phyloP scores from a whole-genome alignment of 2,329 filamentous ascomycete genomes.

The Remersonia thermophila region DNA sequence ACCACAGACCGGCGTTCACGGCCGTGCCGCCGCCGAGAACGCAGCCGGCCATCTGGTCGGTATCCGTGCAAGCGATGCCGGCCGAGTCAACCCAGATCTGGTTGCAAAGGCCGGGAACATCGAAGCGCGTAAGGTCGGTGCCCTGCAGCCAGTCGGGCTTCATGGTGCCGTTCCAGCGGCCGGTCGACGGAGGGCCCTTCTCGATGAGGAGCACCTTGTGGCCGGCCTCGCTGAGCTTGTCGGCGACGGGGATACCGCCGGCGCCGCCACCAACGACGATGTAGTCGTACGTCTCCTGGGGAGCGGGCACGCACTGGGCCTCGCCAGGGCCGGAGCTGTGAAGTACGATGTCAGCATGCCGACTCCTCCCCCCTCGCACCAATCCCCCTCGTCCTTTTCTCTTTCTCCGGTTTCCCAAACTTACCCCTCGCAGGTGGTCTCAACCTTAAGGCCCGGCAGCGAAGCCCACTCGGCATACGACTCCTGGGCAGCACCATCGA shows the following conservation, averaged over 20 bases:
- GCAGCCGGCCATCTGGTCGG: conserved; percentile 62
- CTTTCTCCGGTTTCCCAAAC: not conserved
- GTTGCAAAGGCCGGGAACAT: conserved; percentile 60
- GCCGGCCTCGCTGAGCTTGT: conserved; percentile 51
- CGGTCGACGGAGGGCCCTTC: conserved; percentile 48
- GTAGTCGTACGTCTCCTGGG: conserved; percentile 40
- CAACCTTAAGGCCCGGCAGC: conserved; percentile 27
- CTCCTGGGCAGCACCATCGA: conserved; percentile 27
- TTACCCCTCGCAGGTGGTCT: conserved; percentile 14
- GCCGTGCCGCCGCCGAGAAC: conserved; percentile 56
- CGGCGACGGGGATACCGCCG: conserved; percentile 47
- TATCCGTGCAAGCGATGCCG: conserved; percentile 55
- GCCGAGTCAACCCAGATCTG: conserved; percentile 53
- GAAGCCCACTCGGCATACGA: conserved; percentile 33
- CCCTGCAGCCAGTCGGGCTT: conserved; percentile 49
- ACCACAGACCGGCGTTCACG: conserved; percentile 58
- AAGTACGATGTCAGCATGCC: not conserved
- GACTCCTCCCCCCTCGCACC: not conserved
- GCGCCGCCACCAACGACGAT: conserved; percentile 52
- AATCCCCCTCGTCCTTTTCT: no score
- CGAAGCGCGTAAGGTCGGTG: conserved; percentile 55
- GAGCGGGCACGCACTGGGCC: conserved; percentile 12
- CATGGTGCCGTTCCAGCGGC: conserved; percentile 50
- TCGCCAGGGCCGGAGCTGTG: conserved; percentile 2
- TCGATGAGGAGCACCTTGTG: conserved; percentile 53